Conservation (phyloP, 257 asterid species). For the Phtheirospermum japonicum region DNA sequence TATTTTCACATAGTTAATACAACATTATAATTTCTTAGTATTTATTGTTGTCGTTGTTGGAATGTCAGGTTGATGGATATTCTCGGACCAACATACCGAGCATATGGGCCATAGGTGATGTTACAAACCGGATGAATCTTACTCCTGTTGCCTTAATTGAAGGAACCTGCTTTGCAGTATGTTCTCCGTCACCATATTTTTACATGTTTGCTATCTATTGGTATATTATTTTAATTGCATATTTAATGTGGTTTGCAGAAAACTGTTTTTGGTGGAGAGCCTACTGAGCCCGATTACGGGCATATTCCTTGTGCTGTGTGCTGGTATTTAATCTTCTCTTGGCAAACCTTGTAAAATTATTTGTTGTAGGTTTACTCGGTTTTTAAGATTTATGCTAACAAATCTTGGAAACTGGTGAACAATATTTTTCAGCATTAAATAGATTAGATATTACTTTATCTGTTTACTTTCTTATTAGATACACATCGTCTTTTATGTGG, state of each 20-base stretch:
- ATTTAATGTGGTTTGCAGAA: conserved; percentile 55
- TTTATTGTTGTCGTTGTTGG: neutral
- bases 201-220: conserved; percentile 4
- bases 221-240: neutral
- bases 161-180: conserved; percentile 86
- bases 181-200: conserved; percentile 27
- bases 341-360: conserved; percentile 8
- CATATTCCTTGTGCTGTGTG: conserved; percentile 86
- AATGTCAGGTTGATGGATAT: conserved; percentile 65
- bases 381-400: no score
- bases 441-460: no score
- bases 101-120: conserved; percentile 98
- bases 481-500: neutral
- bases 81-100: conserved; percentile 90
- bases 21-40: conserved; percentile 5
- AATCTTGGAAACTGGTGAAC: no score
- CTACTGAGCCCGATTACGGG: conserved; percentile 62
- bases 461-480: no score
- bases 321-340: conserved; percentile 54
- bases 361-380: neutral
- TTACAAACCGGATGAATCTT: conserved; percentile 86
- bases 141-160: conserved; percentile 99
- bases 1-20: conserved; percentile 4
- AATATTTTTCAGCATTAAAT: no score
- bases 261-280: conserved; percentile 91